Conservation (phyloP, 148 eudicot species). For the Gaultheria prostrata region DNA sequence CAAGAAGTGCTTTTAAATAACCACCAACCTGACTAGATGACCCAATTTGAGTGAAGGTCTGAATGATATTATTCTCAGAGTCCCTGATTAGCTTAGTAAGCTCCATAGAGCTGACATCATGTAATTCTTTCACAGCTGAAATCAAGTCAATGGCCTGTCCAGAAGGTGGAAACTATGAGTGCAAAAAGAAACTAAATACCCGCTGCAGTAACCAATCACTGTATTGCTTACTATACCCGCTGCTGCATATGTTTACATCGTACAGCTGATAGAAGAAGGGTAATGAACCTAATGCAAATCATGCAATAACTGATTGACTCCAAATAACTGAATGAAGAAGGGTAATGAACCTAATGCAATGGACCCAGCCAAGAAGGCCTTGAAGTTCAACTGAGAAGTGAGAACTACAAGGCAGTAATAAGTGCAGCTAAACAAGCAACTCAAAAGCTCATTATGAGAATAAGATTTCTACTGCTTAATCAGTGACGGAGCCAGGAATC, state of each 20-base stretch:
- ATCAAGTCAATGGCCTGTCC: slow-evolving; percentile 65
- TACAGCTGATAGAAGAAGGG: too few relatives aligned
- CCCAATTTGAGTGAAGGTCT: slow-evolving; percentile 43
- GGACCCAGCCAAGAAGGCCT: not conserved
- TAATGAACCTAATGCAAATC: too few relatives aligned
- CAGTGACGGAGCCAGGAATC: too few relatives aligned
- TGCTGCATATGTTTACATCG: too few relatives aligned
- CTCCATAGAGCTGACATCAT: slow-evolving; percentile 49
- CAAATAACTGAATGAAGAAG: not conserved
- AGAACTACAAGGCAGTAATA: not conserved
- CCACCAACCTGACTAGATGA: slow-evolving; percentile 55
- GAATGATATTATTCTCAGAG: slow-evolving; percentile 41
- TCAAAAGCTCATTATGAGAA: not conserved
- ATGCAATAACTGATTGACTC: too few relatives aligned
- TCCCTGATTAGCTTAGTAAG: slow-evolving; percentile 70
- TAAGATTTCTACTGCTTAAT: not conserved
- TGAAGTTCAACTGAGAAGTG: not conserved
- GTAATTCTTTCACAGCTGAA: slow-evolving; percentile 67
- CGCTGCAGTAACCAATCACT: too few relatives aligned
- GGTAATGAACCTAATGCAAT: not conserved
- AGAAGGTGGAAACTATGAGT: not conserved
- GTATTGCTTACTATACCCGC: too few relatives aligned
- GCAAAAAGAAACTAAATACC: not conserved
- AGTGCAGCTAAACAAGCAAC: not conserved
- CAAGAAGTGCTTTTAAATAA: not conserved